phyloP scores from a whole-genome alignment of 1,284 basidiomycete genomes.

The Ceratobasidium sp. region DNA sequence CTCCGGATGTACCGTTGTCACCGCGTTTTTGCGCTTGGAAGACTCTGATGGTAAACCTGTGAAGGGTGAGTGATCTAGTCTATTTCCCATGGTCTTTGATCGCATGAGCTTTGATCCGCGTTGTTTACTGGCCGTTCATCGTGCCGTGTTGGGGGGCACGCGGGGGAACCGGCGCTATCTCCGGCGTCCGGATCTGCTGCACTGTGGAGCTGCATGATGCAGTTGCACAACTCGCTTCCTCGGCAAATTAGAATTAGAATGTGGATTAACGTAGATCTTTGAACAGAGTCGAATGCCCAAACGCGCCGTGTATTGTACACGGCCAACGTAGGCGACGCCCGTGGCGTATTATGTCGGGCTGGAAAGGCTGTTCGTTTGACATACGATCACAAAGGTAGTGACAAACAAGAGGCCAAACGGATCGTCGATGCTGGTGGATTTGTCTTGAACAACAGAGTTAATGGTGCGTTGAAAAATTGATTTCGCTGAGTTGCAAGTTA shows the following conservation, averaged over 20 bases:
- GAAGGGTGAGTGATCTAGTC: conserved; percentile 16
- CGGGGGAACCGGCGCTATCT: neutral
- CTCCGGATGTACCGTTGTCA: conserved; percentile 97
- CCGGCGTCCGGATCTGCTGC: neutral
- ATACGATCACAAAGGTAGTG: conserved; percentile 99
- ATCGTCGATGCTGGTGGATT: conserved; percentile 99
- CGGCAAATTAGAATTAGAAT: neutral
- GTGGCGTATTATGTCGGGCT: conserved; percentile 87
- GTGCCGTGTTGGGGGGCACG: neutral
- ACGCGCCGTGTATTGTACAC: conserved; percentile 88
- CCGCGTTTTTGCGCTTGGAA: conserved; percentile 97
- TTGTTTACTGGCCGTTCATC: neutral
- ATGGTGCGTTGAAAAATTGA: conserved; percentile 63
- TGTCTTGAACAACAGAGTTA: conserved; percentile 98
- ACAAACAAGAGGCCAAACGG: conserved; percentile 96
- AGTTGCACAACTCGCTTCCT: neutral
- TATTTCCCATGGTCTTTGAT: neutral
- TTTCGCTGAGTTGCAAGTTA: conserved; percentile 23
- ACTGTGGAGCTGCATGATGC: neutral
- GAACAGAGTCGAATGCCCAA: conserved; percentile 25
- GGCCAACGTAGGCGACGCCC: conserved; percentile 96
- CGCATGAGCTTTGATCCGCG: conserved; percentile 3
- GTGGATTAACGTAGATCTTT: neutral
- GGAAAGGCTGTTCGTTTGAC: conserved; percentile 94
- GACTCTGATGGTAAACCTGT: conserved; percentile 71